These are phyloP conservation scores for Daldinia caldariorum DNA, from an alignment of 495 filamentous ascomycete genomes.

Conservation along the genomic window DNA sequence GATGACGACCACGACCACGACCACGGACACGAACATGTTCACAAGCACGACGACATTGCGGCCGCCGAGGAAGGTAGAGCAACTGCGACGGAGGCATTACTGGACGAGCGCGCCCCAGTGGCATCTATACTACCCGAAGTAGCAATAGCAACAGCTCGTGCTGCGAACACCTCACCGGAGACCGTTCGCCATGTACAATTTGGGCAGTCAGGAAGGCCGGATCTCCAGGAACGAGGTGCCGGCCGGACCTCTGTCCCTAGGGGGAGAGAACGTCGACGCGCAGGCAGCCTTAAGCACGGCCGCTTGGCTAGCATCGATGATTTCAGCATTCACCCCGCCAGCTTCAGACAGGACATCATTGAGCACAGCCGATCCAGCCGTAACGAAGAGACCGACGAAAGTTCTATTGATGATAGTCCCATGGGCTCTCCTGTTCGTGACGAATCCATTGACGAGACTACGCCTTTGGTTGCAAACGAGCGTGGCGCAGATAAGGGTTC, in stretches of 20 bases:
- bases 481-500: slow-evolving; percentile 39
- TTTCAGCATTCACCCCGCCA: slow-evolving; percentile 87
- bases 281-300: slow-evolving; percentile 61
- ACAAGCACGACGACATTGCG: slow-evolving; percentile 46
- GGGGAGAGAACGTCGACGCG: slow-evolving; percentile 62
- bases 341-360: slow-evolving; percentile 90
- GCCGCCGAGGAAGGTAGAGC: slow-evolving; percentile 46
- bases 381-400: slow-evolving; percentile 59
- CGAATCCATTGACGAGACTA: slow-evolving; percentile 58
- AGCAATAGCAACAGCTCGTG: slow-evolving; percentile 48
- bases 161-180: slow-evolving; percentile 40
- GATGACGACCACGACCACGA: slow-evolving; percentile 56
- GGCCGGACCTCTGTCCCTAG: slow-evolving; percentile 50
- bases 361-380: slow-evolving; percentile 70
- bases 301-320: slow-evolving; percentile 70
- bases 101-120: slow-evolving; percentile 47
- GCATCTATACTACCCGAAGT: slow-evolving; percentile 58
- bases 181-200: slow-evolving; percentile 53
- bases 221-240: slow-evolving; percentile 43
- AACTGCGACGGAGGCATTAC: slow-evolving; percentile 27
- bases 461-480: slow-evolving; percentile 52
- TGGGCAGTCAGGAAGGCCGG: slow-evolving; percentile 33
- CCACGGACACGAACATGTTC: slow-evolving; percentile 51
- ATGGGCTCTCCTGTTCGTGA: slow-evolving; percentile 59
- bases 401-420: slow-evolving; percentile 61